Evolutionary conservation across 2,329 filamentous ascomycete species (phyloP), one percentile per base, ranked within the genome.

Genomic region (Xylaria sp.): DNA sequence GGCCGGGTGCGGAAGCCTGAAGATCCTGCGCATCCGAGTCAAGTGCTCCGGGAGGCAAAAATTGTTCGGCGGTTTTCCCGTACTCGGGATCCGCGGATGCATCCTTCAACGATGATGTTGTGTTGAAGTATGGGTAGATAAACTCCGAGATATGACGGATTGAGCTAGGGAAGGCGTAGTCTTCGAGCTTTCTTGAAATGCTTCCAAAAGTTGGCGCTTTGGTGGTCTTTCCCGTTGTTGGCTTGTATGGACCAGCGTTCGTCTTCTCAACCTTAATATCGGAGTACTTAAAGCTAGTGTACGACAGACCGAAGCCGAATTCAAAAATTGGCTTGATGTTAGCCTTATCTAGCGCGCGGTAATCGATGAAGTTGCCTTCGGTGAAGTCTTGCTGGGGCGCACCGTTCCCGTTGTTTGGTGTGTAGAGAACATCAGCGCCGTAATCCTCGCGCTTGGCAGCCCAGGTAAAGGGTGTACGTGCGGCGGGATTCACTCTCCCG

Each of bases 361-460:
- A 93, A 80, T 96, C 93, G 76, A 97, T 94, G 79, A 94, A 93
- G 61, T 91, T 84, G 18, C 93, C 93, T 80, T 96, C 93, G 6
- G 84, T 83, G 77, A 93, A 97, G 75, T 93, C 87, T 47, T 89
- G 82, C 75, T 96, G 93, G 4, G 92, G 92, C 13, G 89, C 87
- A 35, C 76, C 83, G 13, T 83, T 78, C 58, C 89, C 91, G 68
- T 92, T 91, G 82, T 92, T 94, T 35, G 91, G 87, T 75, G 87
- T 78, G 79, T 91, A 91, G 58, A 89, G 79, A n/a, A 94, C 78
- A 58, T 91, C 86, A 8, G 87, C 86, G 44, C 90, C 91, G 75
- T 94, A 96, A 74, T 91, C 88, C 70, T 87, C 84, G 18, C 85
- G 86, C 2, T 87, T 87, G 44, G 85, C 84, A 13, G 92, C 93